Evolutionary conservation across 2,329 filamentous ascomycete genomes (phyloP), one percentile per base, ranked within the genome.

Genomic region (Fusarium heterosporum): DNA sequence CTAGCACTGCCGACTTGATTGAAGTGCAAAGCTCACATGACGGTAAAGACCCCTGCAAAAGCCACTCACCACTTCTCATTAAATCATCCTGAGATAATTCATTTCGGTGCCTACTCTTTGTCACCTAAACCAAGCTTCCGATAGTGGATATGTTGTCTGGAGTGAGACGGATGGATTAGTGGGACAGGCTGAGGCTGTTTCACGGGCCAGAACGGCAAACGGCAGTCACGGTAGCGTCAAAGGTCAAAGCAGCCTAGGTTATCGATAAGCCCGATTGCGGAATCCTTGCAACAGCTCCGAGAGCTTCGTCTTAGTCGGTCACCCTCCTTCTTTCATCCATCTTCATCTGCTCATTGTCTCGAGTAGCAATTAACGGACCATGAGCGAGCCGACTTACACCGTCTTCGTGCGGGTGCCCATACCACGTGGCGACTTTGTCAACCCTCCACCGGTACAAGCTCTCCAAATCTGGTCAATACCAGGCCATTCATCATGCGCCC

Each of bases 371-470:
- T 57, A 17, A 51, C 50, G 30, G 38, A 72, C 25, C 56, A 82
- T 81, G 79, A 66, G 86, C 79, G 84, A 87, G 53, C 84, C 85
- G 41, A 83, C 78, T 34, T 89, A 87, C 76, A 97, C 92, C 14
- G 89, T 97, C 61, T 92, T 97, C 73, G 87, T 99, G 66, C 87
- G 94, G 65, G 86, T 98, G n/a, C 96, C 96, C 25, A 96, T 97
- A 74, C 87, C 90, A 34, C 87, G 96, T 56, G 91, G 91, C 39
- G 89, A 92, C 73, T 99, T 99, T 80, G 87, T 94, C 64, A 95
- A 99, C 78, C 96, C 96, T 57, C 91, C 93, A 45, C 89, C 90
- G 68, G 94, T 94, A 85, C 86, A 76, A 60, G 45, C 38, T 48
- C 43, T 36, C 34, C 43, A 42, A 42, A 41, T 30, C 43, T 47